Evolutionary conservation across 2,329 filamentous ascomycete species (phyloP).

Genomic region (Paracoccidioides lutzii): DNA sequence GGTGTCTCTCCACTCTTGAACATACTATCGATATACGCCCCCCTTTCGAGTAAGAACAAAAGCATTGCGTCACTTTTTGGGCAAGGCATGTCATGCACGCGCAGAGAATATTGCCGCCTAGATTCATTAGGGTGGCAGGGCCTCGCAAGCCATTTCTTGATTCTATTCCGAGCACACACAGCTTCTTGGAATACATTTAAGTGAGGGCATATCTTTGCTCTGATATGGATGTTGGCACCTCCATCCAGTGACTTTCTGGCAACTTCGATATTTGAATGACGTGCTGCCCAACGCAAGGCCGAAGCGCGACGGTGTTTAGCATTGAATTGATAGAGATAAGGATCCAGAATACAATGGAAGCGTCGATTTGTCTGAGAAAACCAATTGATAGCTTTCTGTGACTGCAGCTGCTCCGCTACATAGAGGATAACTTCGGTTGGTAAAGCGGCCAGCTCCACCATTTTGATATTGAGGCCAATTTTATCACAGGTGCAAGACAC

Average conservation of each 20-base stretch:
- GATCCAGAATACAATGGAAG: not conserved
- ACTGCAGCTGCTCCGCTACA: slow-evolving; percentile 1
- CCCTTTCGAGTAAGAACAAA: slow-evolving; percentile 4
- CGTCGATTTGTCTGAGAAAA: slow-evolving; percentile 2
- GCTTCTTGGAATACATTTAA: not conserved
- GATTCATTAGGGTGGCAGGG: not conserved
- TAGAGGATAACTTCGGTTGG: slow-evolving; percentile 5
- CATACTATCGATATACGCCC: not conserved
- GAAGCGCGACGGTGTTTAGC: not conserved
- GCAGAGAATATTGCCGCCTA: not conserved
- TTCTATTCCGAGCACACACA: not conserved
- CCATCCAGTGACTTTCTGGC: slow-evolving; percentile 1
- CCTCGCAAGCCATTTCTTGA: not conserved
- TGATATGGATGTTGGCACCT: slow-evolving; percentile 3
- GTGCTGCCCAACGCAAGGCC: slow-evolving; percentile 4
- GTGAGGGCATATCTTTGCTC: too few species aligned
- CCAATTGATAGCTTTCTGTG: not conserved
- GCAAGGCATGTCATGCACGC: not conserved
- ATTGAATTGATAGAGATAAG: slow-evolving; percentile 3
- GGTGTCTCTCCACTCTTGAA: not conserved
- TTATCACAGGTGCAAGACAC: not conserved
- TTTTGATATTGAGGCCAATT: not conserved
- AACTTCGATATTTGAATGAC: not conserved
- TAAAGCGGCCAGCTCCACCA: not conserved
- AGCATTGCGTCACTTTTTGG: not conserved